Conservation (phyloP, 1,284 basidiomycete species). For the Mycosarcoma mackinlayi region DNA sequence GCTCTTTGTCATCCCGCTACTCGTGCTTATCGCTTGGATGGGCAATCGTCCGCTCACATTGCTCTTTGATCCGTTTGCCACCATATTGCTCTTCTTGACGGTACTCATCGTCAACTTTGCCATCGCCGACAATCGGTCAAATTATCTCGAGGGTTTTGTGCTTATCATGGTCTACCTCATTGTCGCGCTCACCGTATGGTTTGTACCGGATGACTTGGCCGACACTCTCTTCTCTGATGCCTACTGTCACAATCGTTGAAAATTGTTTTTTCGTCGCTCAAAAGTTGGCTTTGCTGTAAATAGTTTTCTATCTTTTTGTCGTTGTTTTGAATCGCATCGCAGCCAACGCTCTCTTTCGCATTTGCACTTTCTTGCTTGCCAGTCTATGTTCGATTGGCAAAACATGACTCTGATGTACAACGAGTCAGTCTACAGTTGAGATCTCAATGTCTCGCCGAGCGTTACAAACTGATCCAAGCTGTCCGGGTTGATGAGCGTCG, state of each 20-base stretch:
- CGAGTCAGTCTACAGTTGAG: conserved; percentile 67
- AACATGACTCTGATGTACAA: neutral
- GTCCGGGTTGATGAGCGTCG: conserved; percentile 81
- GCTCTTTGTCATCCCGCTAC: conserved; percentile 59
- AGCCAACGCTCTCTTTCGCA: neutral
- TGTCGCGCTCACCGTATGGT: conserved; percentile 54
- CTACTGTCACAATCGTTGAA: conserved; percentile 19
- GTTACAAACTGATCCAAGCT: conserved; percentile 77
- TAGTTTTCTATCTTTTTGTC: too few species aligned
- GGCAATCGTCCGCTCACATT: conserved; percentile 55
- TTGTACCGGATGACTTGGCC: conserved; percentile 44
- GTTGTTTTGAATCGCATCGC: neutral
- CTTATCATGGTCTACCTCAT: conserved; percentile 59
- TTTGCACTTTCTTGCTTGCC: neutral
- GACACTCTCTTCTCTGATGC: conserved; percentile 39
- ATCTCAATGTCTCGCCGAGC: conserved; percentile 73
- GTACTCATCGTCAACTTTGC: conserved; percentile 59
- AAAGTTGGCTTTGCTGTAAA: conserved; percentile 1
- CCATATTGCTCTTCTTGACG: conserved; percentile 57
- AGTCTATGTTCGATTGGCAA: neutral
- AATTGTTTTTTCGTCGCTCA: too few species aligned
- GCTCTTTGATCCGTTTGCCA: conserved; percentile 60
- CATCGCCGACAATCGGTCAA: conserved; percentile 56
- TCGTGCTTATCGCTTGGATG: conserved; percentile 63
- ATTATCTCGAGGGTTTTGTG: conserved; percentile 58